Base-by-base conservation (phyloP, 192 early-diverging fungal species). In the Coemansia sp. region DNA sequence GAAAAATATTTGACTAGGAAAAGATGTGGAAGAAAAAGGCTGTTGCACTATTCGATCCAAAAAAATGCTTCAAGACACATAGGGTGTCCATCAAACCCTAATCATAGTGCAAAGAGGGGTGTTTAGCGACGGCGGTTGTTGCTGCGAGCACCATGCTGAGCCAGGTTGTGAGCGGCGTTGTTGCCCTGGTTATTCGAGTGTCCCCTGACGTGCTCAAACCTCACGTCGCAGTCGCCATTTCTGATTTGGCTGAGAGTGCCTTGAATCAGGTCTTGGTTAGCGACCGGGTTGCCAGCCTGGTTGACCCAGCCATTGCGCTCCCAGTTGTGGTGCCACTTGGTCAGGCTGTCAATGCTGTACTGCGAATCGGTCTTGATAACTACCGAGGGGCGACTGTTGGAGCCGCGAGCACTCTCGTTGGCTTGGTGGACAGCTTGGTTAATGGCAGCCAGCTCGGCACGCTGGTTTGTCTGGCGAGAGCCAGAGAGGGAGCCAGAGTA, bases 401-500 rank as follows among this genome's bases (percentile, higher is more conserved):
- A 21, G 50, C 52, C 35, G 23, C 36, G 52, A 2, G 52, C 52
- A 31, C 52, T 55, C 6, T 55, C 52, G 43, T 35, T 53, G 37
- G 48, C 31, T 28, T 50, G 38, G 8, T 36, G 57, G n/a, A 77
- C 23, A 0, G 65, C 69, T 4, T 61, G 61, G n/a, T 42, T 64
- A 16, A 77, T 60, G 2, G 75, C 75, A 0, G 65, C 61, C 10
- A 71, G 60, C 28, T 80, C 69, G 38, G 73, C 65, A 18, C 77
- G 47, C 48, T 75, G 59, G 71, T 69, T 70, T 9, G 73, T 70
- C 63, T 74, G 72, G 16, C 45, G 6, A 3, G 42, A 9, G 5
- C 68, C 56, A 2, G 20, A 16, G 37, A 87, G 66, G 4, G 69
- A 76, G 48, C 66, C 76, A 14, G 73, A 72, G 36, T 81, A 69